Evolutionary conservation across 495 filamentous ascomycete species (phyloP), one percentile per base, ranked within the genome.

Genomic region (Ascodesmis nigricans): DNA sequence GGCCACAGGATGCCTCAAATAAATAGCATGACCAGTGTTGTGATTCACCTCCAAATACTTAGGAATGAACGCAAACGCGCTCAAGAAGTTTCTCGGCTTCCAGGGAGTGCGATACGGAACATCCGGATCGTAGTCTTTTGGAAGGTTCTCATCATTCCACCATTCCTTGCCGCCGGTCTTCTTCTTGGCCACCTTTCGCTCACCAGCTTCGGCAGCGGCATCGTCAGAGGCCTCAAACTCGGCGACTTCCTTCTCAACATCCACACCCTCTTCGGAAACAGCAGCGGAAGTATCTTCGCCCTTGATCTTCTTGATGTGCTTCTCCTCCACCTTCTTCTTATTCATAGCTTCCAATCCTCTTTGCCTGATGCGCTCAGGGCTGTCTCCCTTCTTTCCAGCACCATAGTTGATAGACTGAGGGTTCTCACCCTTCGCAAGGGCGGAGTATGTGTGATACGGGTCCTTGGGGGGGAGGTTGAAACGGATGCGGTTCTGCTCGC

Each of bases 21-120:
- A 97, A 25, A 97, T 84, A 13, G 87, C 87, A 10, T 81, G 69
- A 58, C 87, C 95, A 46, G 92, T 75, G 46, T 77, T 81, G 52
- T 84, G 83, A 61, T 93, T 92, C 48, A 97, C 87, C 60, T 97
- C 87, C 38, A 97, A 66, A 58, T 91, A 97, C 38, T 77, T 64
- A 14, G 87, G 87, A 39, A 97, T 80, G 55, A 92, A 92, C 9
- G 82, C 81, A 54, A 95, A 97, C 2, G 81, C 69, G 13, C 65
- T 60, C 76, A 97, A 83, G 60, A 67, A 95, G 31, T 71, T 63
- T 25, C 82, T 62, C n/a, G 87, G 87, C 19, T 60, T 53, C 87
- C 87, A 97, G 13, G 87, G 87, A 10, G 84, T 91, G 11, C 64
- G 61, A 56, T 97, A 97, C 9, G 87, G 75, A 59, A 90, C 90